Conservation (phyloP, 2,329 filamentous ascomycete species). For the Aspergillus sp. region DNA sequence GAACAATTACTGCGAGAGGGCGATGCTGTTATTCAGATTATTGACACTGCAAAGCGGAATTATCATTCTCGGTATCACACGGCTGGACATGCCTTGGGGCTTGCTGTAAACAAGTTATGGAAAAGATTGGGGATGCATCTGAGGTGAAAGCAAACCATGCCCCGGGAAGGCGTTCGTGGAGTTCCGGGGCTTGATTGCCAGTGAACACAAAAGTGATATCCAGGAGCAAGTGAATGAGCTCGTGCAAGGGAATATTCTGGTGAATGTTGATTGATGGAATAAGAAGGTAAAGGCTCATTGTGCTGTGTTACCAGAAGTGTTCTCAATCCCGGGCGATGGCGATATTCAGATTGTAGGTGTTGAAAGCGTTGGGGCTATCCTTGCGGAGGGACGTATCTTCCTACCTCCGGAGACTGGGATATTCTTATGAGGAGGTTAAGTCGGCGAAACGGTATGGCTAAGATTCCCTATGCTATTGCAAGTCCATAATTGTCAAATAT, state of each 20-base stretch:
- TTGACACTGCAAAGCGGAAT: conserved; percentile 19
- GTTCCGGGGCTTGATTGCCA: conserved; percentile 22
- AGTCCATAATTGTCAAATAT: background rate
- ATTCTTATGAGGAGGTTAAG: conserved; percentile 23
- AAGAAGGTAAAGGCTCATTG: conserved; percentile 3
- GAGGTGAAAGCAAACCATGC: conserved; percentile 26
- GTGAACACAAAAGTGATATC: conserved; percentile 22
- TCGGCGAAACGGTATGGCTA: conserved; percentile 23
- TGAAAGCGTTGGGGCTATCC: conserved; percentile 23
- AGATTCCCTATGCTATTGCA: conserved; percentile 21
- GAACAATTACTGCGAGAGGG: conserved; percentile 7
- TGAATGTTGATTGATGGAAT: conserved; percentile 21
- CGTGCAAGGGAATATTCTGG: conserved; percentile 13
- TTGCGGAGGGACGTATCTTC: conserved; percentile 26
- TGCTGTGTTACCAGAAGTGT: conserved; percentile 11
- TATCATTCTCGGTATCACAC: conserved; percentile 26
- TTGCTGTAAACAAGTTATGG: conserved; percentile 20
- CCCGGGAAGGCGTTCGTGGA: conserved; percentile 21
- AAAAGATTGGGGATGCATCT: conserved; percentile 13
- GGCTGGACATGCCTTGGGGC: conserved; percentile 23
- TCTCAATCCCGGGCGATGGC: conserved; percentile 11
- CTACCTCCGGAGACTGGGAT: conserved; percentile 14
- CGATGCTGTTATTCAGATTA: conserved; percentile 15
- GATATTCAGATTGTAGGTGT: conserved; percentile 22
- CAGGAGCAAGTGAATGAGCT: conserved; percentile 23